A percentile compares a stretch with the other conserved stretches of the same genome.
phyloP scores from a whole-genome alignment of 176 grass and related monocot genomes.

The Coix lacrymajobi region DNA sequence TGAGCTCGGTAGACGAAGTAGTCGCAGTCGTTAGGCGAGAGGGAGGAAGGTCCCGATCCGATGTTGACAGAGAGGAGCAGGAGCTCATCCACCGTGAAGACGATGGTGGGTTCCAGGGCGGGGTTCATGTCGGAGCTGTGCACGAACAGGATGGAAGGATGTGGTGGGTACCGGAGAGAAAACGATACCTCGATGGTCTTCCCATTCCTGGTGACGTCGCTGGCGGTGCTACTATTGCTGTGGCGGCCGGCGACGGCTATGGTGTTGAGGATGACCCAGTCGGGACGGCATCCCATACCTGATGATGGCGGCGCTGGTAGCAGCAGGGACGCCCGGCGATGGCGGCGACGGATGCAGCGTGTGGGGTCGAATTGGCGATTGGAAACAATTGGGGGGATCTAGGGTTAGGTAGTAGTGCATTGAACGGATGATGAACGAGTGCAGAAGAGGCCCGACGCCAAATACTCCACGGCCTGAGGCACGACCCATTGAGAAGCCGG shows the following conservation, averaged over 20 bases:
- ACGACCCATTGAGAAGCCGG: no score
- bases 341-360: no score
- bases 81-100: background rate
- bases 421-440: no score
- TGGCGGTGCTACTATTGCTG: background rate
- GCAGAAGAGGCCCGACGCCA: no score
- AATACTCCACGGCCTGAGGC: no score
- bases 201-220: background rate
- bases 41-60: background rate
- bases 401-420: no score
- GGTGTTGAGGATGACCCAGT: background rate
- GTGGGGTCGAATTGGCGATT: no score
- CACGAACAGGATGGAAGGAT: background rate
- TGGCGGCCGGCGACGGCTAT: background rate
- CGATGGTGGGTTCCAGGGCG: background rate
- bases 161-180: background rate
- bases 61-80: background rate
- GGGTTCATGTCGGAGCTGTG: background rate
- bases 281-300: no score
- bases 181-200: background rate
- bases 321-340: no score
- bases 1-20: constrained; percentile 11
- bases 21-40: background rate
- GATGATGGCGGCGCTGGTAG: no score
- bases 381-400: no score